Conservation (phyloP, 1,284 basidiomycete genomes). For the Fistulinella cinereoalba region DNA sequence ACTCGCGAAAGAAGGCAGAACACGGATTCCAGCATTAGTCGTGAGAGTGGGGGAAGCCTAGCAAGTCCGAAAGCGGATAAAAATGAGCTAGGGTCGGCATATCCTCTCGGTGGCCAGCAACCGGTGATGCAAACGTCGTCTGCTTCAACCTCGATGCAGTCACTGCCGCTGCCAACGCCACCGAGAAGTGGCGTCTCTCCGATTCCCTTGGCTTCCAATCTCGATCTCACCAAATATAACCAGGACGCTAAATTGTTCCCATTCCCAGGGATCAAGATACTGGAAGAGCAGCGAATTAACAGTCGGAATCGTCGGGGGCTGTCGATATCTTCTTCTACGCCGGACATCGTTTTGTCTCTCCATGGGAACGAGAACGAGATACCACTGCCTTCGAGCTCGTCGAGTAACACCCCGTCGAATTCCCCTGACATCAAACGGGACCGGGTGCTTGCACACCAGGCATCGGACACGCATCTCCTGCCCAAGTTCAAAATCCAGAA, state of each 20-base stretch:
- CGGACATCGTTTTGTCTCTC: constrained; percentile 53
- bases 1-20: constrained; percentile 62
- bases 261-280: constrained; percentile 78
- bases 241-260: constrained; percentile 79
- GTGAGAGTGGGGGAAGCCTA: constrained; percentile 71
- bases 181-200: constrained; percentile 60
- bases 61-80: constrained; percentile 57
- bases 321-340: constrained; percentile 56
- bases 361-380: constrained; percentile 44
- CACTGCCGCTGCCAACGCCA: constrained; percentile 51
- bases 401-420: constrained; percentile 48
- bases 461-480: constrained; percentile 61
- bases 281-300: constrained; percentile 66
- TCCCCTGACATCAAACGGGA: constrained; percentile 53
- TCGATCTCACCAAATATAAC: constrained; percentile 59
- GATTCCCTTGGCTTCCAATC: constrained; percentile 63
- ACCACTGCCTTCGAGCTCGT: constrained; percentile 47
- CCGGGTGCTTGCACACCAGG: constrained; percentile 62
- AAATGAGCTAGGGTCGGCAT: constrained; percentile 41
- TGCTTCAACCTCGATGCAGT: constrained; percentile 63
- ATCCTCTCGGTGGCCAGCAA: constrained; percentile 40
- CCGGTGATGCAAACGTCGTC: constrained; percentile 59
- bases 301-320: constrained; percentile 51
- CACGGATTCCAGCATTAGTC: constrained; percentile 67
- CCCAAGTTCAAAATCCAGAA: constrained; percentile 46